A percentile compares a stretch with the other conserved stretches of the same genome.
These are phyloP conservation scores for Melanopsichium pennsylvanicum DNA, from an alignment of 1,284 basidiomycete species.

Conservation along the genomic window DNA sequence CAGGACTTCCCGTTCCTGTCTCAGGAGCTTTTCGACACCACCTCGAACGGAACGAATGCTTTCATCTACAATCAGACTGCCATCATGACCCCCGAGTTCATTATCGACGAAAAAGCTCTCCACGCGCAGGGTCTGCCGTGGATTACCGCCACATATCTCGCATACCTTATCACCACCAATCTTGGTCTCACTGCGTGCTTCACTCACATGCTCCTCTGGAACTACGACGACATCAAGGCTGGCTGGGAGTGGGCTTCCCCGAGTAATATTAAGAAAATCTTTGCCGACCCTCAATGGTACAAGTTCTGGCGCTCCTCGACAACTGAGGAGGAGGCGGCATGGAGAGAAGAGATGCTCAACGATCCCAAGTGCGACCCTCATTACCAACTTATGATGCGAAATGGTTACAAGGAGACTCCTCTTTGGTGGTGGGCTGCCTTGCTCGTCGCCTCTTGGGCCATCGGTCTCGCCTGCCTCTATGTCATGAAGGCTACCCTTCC, in stretches of 20 bases:
- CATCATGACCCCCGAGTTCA: conserved; percentile 31
- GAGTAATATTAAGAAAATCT: conserved; percentile 9
- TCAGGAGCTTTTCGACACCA: conserved; percentile 19
- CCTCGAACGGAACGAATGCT: conserved; percentile 30
- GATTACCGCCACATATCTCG: conserved; percentile 27
- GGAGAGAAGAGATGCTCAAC: conserved; percentile 2
- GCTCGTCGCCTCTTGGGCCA: conserved; percentile 14
- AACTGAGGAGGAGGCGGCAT: conserved; percentile 18
- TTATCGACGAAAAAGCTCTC: conserved; percentile 18
- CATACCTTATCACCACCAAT: conserved; percentile 30
- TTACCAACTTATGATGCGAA: no score
- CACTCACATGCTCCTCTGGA: conserved; percentile 40
- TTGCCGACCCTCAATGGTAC: conserved; percentile 21
- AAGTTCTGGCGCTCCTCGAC: conserved; percentile 23
- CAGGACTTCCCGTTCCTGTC: conserved; percentile 40
- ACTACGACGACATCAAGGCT: conserved; percentile 33
- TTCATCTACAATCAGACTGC: conserved; percentile 37
- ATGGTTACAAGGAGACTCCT: conserved; percentile 28
- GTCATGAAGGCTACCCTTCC: conserved; percentile 35
- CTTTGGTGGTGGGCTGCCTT: conserved; percentile 30
- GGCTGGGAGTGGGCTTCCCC: conserved; percentile 32
- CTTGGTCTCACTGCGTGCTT: conserved; percentile 34
- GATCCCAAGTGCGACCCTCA: no score
- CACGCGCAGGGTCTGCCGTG: conserved; percentile 24
- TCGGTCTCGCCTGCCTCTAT: conserved; percentile 23